phyloP scores from a whole-genome alignment of 2,329 filamentous ascomycete genomes.

The Fusarium pseudocircinatum region DNA sequence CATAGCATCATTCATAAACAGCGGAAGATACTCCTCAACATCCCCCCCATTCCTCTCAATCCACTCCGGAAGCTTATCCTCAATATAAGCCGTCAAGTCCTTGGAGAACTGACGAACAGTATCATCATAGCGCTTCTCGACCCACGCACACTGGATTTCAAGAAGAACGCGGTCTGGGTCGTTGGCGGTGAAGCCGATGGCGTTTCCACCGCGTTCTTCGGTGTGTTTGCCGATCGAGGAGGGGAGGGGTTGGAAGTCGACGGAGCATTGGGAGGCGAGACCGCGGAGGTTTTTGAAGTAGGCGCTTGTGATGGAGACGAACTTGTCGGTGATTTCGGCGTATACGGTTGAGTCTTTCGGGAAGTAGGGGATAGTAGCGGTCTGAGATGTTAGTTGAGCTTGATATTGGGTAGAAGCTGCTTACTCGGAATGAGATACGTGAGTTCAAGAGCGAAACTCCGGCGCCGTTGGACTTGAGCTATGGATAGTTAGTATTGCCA shows the following conservation, averaged over 20 bases:
- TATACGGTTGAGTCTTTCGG: neutral
- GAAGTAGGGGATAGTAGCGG: conserved; percentile 7
- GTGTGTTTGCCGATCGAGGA: neutral
- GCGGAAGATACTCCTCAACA: neutral
- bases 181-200: neutral
- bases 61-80: conserved; percentile 5
- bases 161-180: conserved; percentile 2
- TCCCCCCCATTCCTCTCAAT: neutral
- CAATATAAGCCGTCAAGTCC: conserved; percentile 13
- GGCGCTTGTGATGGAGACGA: neutral
- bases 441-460: conserved; percentile 19
- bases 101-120: neutral
- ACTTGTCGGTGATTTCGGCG: conserved; percentile 3
- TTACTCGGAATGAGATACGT: conserved; percentile 15
- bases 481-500: accelerated
- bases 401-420: accelerated
- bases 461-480: conserved; percentile 10
- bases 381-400: neutral
- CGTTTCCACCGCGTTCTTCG: conserved; percentile 11
- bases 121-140: neutral
- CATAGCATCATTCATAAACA: conserved; percentile 23
- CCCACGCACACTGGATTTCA: conserved; percentile 22
- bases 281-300: conserved; percentile 10
- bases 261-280: conserved; percentile 17
- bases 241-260: conserved; percentile 20